Evolutionary conservation across 768 basidiomycete species (phyloP), one percentile per base, ranked within the genome.

Genomic region (Tulasnella sp.): DNA sequence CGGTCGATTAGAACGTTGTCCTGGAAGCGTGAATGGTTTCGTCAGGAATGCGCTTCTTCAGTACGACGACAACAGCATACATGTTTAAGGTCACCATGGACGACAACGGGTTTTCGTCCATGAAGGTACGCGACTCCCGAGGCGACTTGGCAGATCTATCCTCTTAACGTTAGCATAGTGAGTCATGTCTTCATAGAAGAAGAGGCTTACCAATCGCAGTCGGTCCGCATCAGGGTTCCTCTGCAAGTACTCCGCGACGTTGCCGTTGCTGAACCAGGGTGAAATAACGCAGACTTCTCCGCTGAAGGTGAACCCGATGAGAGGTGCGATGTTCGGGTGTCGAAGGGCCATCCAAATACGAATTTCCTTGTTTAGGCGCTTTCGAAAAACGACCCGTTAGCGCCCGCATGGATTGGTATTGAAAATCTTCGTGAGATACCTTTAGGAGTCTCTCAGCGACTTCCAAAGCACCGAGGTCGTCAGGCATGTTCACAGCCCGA

Each of bases 1-100:
- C 31, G 34, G 78, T 79, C 72, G 34, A 79, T 71, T 36, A 79
- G 78, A 14, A 79, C 46, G 48, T 79, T 79, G 42, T 52, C 71
- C 78, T 75, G n/a, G 0, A 72, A 27, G 24, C 6, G 40, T 74
- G 16, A 74, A 7, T 7, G 34, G n/a, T n/a, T 39, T 6, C 8
- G 21, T 68, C 48, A 78, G 77, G n/a, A 52, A n/a, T 31, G 68
- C 18, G 16, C 56, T 1, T 27, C 48, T 76, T 16, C 6, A 19
- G 4, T 31, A 34, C 18, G 16, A 27, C 73, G 21, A 8, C n/a
- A 40, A 46, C 18, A 7, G n/a, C 44, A 38, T 39, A 76, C 75
- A 34, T 40, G 36, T 31, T 72, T 62, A 12, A 78, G 34, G 24
- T 78, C 77, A 24, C 77, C 77, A 40, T 78, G 77, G 5, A 78